Base-by-base conservation (phyloP, 768 basidiomycete genomes). In the Agrocybe praecox region DNA sequence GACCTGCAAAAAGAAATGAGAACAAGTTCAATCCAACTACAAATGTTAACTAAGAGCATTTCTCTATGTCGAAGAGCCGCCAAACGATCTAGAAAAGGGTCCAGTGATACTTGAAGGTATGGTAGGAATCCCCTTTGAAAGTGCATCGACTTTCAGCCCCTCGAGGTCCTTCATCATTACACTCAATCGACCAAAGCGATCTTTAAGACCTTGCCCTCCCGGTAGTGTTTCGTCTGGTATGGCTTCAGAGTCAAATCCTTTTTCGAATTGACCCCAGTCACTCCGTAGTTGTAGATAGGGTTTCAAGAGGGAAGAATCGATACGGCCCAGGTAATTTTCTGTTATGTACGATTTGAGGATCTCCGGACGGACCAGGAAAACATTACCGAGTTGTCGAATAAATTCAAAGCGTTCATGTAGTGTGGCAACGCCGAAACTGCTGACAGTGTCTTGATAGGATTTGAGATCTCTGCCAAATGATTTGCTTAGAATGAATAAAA, bases 401-500 rank as follows among this genome's bases (percentile, higher is more conserved):
- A 98, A 98, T 69, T 98, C 97, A 75, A 96, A 99, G 21, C 96
- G 94, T 69, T 98, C 96, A 61, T 89, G 85, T 8, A 99, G 80
- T 7, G 90, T 80, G 11, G 92, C 85, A 43, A 97, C 87, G 26
- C 81, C 80, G 74, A 96, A 98, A n/a, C 82, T 85, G 59, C 80
- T 76, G 62, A 97, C 85, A 1, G 84, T 84, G 64, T 98, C 97
- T 76, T 98, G 97, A 67, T 99, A 99, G 19, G 90, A 87, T 62
- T 96, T 97, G 63, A 99, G 84, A 68, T 99, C 97, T 74, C 96
- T 98, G 68, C 23, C 42, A 49, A 47, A 15, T 22, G 21, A 49
- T 3, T 48, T 36, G 24, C n/a, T 53, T 34, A 23, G 55, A 45
- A 46, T 23, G 19, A n/a, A 15, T 18, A 22, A 8, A 19, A 19